A percentile compares a stretch with the other conserved stretches of the same genome.
Conservation (phyloP, 73 alveolate genomes). For the Durusdinium trenchii region DNA sequence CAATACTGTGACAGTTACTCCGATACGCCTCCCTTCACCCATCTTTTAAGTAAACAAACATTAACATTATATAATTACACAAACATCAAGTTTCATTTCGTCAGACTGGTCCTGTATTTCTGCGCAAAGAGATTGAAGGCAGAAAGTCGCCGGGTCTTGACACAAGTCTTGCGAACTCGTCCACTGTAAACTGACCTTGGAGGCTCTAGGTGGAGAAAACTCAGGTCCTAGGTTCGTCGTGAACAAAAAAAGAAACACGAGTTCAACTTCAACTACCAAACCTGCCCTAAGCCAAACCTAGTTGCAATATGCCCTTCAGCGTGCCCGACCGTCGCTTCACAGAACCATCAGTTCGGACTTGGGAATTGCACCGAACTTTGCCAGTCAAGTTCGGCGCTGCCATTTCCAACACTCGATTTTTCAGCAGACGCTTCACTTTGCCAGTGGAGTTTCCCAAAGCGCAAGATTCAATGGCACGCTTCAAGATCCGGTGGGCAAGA, state of each 20-base stretch:
- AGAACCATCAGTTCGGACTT: not conserved
- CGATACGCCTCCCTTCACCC: no score
- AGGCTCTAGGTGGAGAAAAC: not conserved
- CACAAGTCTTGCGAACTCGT: not conserved
- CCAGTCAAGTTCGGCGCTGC: not conserved
- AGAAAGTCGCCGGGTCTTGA: not conserved
- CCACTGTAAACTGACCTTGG: not conserved
- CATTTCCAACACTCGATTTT: not conserved
- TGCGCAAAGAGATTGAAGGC: conserved; percentile 1
- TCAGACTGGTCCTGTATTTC: not conserved
- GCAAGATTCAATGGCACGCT: not conserved
- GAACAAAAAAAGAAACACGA: not conserved
- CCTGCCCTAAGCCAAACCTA: not conserved
- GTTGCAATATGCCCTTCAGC: not conserved
- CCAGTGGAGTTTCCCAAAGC: not conserved
- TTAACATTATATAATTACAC: not conserved
- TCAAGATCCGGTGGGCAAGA: not conserved
- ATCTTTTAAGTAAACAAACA: no score
- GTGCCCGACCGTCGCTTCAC: not conserved
- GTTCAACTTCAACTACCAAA: not conserved
- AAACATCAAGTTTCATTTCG: not conserved
- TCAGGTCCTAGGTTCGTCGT: no score
- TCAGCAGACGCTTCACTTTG: not conserved
- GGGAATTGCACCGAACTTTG: not conserved
- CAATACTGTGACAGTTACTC: not conserved